phyloP scores from a whole-genome alignment of 306 rosid genomes.

The Trichosanthes cucumerina region DNA sequence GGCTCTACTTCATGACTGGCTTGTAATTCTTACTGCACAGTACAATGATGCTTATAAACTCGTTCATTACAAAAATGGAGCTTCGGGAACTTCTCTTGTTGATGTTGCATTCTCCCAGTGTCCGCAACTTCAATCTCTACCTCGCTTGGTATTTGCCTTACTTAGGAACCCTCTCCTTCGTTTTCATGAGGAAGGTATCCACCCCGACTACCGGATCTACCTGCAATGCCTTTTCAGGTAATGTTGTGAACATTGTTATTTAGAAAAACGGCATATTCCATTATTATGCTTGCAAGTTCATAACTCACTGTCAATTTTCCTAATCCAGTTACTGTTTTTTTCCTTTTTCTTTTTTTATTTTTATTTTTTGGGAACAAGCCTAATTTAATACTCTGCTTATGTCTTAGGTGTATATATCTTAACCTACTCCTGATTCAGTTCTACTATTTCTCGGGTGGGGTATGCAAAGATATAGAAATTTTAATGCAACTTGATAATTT shows the following conservation, averaged over 20 bases:
- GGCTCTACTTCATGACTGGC: constrained; percentile 93
- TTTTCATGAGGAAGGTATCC: constrained; percentile 93
- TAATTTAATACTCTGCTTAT: too few species aligned
- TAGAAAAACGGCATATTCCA: not conserved
- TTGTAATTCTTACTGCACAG: constrained; percentile 87
- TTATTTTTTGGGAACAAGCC: too few species aligned
- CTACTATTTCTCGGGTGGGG: not conserved
- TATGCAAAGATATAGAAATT: not conserved
- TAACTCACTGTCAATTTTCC: too few species aligned
- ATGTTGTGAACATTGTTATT: not conserved
- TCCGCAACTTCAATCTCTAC: constrained; percentile 76
- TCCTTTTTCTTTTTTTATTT: too few species aligned
- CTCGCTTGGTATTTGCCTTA: constrained; percentile 83
- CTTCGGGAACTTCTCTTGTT: constrained; percentile 55
- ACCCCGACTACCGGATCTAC: constrained; percentile 87
- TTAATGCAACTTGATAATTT: not conserved
- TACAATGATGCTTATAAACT: constrained; percentile 73
- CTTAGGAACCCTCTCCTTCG: constrained; percentile 90
- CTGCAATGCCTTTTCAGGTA: constrained; percentile 96
- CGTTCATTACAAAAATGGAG: constrained; percentile 53
- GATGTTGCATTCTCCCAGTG: constrained; percentile 88
- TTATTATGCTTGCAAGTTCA: not conserved
- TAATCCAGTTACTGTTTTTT: too few species aligned
- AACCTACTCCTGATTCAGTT: not conserved
- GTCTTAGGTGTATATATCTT: too few species aligned